A percentile compares a stretch with the other conserved stretches of the same genome.
phyloP scores from a whole-genome alignment of 306 rosid species.

The Hylodesmum podocarpum region DNA sequence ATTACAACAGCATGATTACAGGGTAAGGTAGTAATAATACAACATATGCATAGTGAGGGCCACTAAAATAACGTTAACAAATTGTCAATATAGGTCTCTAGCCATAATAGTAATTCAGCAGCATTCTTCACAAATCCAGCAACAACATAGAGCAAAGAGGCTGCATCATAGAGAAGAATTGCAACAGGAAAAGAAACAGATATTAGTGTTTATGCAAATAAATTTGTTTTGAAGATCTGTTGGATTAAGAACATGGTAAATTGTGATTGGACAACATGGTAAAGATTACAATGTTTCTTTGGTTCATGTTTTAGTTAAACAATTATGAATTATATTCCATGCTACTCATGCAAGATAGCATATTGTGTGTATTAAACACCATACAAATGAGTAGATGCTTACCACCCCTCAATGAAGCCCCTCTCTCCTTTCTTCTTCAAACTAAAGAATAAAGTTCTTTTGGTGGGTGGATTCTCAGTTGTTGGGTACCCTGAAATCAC shows the following conservation, averaged over 20 bases:
- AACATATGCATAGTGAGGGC: neutral
- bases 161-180: conserved; percentile 52
- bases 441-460: conserved; percentile 36
- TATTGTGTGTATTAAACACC: neutral
- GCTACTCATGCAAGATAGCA: neutral
- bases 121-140: conserved; percentile 82
- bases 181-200: neutral
- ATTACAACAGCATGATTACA: conserved; percentile 28
- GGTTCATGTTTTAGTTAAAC: neutral
- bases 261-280: too few relatives aligned
- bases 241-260: too few relatives aligned
- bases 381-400: conserved; percentile 11
- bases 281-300: neutral
- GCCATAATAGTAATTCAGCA: conserved; percentile 31
- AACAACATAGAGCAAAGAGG: conserved; percentile 85
- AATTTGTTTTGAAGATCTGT: neutral
- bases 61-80: conserved; percentile 13
- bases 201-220: conserved; percentile 1
- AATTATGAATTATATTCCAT: neutral
- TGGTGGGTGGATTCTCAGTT: conserved; percentile 48
- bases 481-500: conserved; percentile 71
- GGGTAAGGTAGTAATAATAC: conserved; percentile 16
- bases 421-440: conserved; percentile 67
- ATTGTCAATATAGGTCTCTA: conserved; percentile 10
- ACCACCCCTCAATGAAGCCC: conserved; percentile 90